Percentiles rank a stretch among this genome's conserved stretches.
These are phyloP conservation scores for Salix udensis DNA, from an alignment of 345 rosid genomes.

Conservation along the genomic window DNA sequence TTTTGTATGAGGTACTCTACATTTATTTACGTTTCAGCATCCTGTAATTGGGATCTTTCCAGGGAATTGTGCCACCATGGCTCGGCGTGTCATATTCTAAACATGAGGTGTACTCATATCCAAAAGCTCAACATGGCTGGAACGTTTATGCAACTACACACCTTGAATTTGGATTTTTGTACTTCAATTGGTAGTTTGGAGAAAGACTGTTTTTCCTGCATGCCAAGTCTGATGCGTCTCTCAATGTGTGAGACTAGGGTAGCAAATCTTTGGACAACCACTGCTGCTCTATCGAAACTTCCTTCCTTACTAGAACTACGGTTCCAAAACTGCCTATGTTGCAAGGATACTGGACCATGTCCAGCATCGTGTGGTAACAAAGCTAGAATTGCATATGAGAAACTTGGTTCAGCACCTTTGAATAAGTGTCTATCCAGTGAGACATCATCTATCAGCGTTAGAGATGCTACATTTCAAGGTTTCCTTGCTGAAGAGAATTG, in stretches of 20 bases:
- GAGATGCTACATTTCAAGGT: conserved; percentile 10
- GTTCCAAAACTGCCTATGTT: conserved; percentile 68
- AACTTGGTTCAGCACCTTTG: conserved; percentile 22
- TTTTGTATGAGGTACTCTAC: neutral
- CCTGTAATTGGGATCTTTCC: conserved; percentile 58
- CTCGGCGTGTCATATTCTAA: conserved; percentile 60
- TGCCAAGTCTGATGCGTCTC: conserved; percentile 69
- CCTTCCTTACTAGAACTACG: conserved; percentile 59
- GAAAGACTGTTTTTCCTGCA: conserved; percentile 73
- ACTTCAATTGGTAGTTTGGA: conserved; percentile 57
- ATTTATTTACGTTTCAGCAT: conserved; percentile 15
- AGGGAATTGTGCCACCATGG: conserved; percentile 43
- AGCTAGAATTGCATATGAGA: conserved; percentile 4
- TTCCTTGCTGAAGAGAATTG: conserved; percentile 21
- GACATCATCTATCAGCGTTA: conserved; percentile 7
- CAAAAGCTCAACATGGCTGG: conserved; percentile 79
- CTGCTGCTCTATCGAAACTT: conserved; percentile 72
- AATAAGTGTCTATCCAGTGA: conserved; percentile 6
- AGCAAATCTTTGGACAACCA: conserved; percentile 77
- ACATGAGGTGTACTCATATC: conserved; percentile 54
- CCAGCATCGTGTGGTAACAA: conserved; percentile 31
- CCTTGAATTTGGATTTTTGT: conserved; percentile 70
- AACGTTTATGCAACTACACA: conserved; percentile 51
- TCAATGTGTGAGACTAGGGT: conserved; percentile 81
- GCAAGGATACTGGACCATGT: conserved; percentile 43